phyloP scores from a whole-genome alignment of 2,329 filamentous ascomycete genomes.

The Zopfia rhizophila region DNA sequence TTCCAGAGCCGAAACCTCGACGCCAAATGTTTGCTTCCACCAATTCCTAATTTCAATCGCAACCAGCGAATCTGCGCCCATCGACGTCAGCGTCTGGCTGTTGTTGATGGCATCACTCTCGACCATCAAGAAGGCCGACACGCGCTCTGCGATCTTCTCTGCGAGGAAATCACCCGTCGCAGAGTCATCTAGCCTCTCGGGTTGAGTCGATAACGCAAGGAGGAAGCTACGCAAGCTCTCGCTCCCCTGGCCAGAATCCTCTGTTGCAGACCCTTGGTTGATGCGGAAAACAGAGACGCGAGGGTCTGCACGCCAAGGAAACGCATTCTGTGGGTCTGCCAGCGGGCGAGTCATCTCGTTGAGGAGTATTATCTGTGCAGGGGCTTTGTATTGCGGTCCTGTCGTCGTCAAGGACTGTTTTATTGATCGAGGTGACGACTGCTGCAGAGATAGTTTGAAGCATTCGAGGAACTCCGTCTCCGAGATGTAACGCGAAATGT shows the following conservation, averaged over 20 bases:
- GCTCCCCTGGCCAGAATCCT: background rate
- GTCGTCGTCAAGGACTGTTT: too few species aligned
- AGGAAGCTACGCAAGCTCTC: constrained; percentile 15
- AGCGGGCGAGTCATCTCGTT: too few species aligned
- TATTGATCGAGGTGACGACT: too few species aligned
- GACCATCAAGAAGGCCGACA: constrained; percentile 29
- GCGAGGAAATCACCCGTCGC: constrained; percentile 22
- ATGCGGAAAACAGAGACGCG: constrained; percentile 38
- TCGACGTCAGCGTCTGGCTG: constrained; percentile 21
- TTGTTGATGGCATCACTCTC: constrained; percentile 32
- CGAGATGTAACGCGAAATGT: background rate
- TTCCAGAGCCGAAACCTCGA: constrained; percentile 36
- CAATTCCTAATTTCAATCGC: constrained; percentile 53
- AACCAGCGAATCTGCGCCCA: constrained; percentile 47
- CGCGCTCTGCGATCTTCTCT: constrained; percentile 29
- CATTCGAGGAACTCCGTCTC: too few species aligned
- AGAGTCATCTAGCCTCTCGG: constrained; percentile 15
- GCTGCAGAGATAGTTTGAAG: too few species aligned
- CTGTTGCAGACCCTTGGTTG: constrained; percentile 21
- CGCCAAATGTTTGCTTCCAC: constrained; percentile 47
- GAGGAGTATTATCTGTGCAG: too few species aligned
- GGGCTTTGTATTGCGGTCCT: too few species aligned
- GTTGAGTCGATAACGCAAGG: constrained; percentile 15
- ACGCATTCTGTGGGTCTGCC: too few species aligned
- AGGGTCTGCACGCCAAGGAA: constrained; percentile 30